These are phyloP conservation scores for Kuraishia hungarica DNA, from an alignment of 805 yeast species.

Conservation along the genomic window DNA sequence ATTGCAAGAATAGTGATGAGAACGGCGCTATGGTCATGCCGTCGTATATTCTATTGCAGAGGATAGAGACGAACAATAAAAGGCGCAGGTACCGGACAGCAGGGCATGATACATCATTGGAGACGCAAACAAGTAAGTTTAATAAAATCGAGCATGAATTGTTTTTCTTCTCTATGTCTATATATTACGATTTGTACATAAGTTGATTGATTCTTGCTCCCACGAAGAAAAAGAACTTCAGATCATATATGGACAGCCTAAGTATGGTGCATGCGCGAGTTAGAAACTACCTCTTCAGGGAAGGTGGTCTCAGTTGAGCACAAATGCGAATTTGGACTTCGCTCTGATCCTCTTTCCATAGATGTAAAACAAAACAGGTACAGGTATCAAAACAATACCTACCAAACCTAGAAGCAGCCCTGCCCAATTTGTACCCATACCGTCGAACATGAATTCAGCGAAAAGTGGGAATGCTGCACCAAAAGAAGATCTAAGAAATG, in stretches of 20 bases:
- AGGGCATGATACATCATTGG: too few species aligned
- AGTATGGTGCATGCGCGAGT: too few species aligned
- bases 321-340: conserved; percentile 50
- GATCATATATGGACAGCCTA: too few species aligned
- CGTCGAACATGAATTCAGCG: conserved; percentile 60
- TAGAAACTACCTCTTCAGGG: too few species aligned
- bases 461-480: conserved; percentile 71
- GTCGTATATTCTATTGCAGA: too few species aligned
- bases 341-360: conserved; percentile 51
- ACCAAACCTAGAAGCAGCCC: conserved; percentile 63
- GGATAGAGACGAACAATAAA: too few species aligned
- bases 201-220: too few species aligned
- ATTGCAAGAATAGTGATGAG: not conserved
- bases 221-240: too few species aligned
- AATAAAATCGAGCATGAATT: too few species aligned
- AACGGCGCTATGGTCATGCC: not conserved
- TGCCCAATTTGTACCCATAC: conserved; percentile 72
- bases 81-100: too few species aligned
- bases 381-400: conserved; percentile 48
- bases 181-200: too few species aligned
- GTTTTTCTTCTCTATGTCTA: not conserved
- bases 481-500: conserved; percentile 57
- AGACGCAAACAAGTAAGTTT: too few species aligned
- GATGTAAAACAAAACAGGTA: conserved; percentile 56
- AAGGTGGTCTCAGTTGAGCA: not conserved